Base-by-base conservation (phyloP, 2,329 filamentous ascomycete species). In the Colletotrichum sp. region DNA sequence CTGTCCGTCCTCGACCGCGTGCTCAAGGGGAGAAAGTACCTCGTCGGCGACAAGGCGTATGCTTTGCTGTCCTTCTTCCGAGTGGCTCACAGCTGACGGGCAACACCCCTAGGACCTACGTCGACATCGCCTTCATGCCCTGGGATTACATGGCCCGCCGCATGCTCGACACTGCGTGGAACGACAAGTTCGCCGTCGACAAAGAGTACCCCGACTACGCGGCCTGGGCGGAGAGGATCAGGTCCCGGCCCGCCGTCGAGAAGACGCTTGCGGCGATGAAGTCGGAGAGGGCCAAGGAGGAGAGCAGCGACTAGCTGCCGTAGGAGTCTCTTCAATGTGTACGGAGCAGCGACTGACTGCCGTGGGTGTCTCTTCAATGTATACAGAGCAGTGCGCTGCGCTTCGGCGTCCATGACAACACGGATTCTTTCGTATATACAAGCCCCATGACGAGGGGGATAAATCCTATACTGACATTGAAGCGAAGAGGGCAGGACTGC, bases 1-100 rank as follows among this genome's bases (percentile, higher is more conserved):
- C 61, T 82, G n/a, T 71, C 67, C 15, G 82, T 85, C n/a, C 74
- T 85, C 10, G 78, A 84, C 60, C 79, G 68, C 6, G 79, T 82
- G 57, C 80, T 85, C 15, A 78, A 83, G 77, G 83, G 78, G 24
- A 84, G 82, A 75, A 52, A 85, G 63, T 84, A 82, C 43, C 82
- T 85, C 28, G 81, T 84, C 12, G 83, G 82, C n/a, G 78, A 82
- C 63, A 84, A 83, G 66, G 79, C 78, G 83, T 84, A 79, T 73
- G 81, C 78, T 21, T 21, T 28, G 55, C n/a, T 24, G 26, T 36
- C 39, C 10, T 63, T 5, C 13, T 32, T 4, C 39, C 39, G 12
- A 26, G n/a, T 7, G 21, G 16, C 59, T 15, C 26, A n/a, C 6
- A 30, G 26, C 60, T 64, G n/a, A 36, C 32, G 34, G 39, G 24